Percentiles rank a stretch among this genome's conserved stretches.
phyloP scores from a whole-genome alignment of 805 yeast genomes.

The Scheffersomyces lignosus region DNA sequence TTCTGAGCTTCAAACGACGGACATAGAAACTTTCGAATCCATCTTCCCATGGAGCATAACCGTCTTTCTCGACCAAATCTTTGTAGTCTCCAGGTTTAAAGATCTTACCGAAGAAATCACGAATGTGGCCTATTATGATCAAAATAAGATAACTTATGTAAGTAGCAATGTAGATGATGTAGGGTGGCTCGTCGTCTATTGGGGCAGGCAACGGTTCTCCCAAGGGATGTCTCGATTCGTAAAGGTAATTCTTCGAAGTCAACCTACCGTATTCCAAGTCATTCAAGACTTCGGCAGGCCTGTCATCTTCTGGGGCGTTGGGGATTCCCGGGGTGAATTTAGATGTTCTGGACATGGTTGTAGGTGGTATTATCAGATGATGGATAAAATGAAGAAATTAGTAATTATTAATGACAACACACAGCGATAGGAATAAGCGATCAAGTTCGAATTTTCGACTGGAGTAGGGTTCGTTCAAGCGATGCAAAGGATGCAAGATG shows the following conservation, averaged over 20 bases:
- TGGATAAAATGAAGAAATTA: no score
- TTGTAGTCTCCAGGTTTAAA: conserved; percentile 66
- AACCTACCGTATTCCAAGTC: conserved; percentile 75
- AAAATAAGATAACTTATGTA: conserved; percentile 82
- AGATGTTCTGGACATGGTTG: background rate
- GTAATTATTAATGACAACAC: no score
- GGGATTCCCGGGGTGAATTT: conserved; percentile 25
- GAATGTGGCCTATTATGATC: conserved; percentile 84
- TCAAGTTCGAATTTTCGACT: no score
- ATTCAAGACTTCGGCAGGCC: conserved; percentile 31
- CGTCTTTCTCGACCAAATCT: conserved; percentile 74
- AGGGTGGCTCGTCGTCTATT: conserved; percentile 83
- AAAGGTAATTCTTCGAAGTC: conserved; percentile 63
- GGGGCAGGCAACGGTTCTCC: conserved; percentile 62
- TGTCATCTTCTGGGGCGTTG: conserved; percentile 36
- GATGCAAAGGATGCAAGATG: no score
- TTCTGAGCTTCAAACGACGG: conserved; percentile 84
- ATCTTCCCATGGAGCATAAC: conserved; percentile 94
- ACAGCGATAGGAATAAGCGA: no score
- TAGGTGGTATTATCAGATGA: background rate
- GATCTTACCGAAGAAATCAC: conserved; percentile 81
- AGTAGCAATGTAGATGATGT: conserved; percentile 73
- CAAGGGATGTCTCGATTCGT: conserved; percentile 57
- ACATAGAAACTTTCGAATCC: conserved; percentile 93
- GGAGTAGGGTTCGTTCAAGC: no score